phyloP scores from a whole-genome alignment of 2,329 filamentous ascomycete genomes.

The Tympanopsis confertula region DNA sequence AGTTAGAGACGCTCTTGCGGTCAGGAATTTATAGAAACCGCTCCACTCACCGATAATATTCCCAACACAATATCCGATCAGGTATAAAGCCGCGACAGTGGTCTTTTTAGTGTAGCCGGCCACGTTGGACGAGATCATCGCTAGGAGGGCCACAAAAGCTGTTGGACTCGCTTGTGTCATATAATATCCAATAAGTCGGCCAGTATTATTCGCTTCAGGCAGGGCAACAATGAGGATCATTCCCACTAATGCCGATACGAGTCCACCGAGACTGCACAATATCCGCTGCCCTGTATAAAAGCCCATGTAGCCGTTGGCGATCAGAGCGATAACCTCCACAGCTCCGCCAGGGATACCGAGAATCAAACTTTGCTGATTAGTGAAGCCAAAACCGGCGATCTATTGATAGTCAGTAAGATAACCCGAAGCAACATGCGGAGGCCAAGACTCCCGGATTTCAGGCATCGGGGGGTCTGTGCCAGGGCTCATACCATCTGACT shows the following conservation, averaged over 20 bases:
- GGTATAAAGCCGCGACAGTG: slow-evolving; percentile 39
- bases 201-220: slow-evolving; percentile 41
- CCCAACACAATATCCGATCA: slow-evolving; percentile 37
- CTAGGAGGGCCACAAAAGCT: slow-evolving; percentile 51
- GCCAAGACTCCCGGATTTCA: no score
- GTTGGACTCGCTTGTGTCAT: slow-evolving; percentile 48
- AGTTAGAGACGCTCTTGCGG: slow-evolving; percentile 1
- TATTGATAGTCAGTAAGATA: slow-evolving; percentile 6
- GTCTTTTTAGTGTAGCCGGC: slow-evolving; percentile 49
- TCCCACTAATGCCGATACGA: slow-evolving; percentile 42
- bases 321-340: slow-evolving; percentile 46
- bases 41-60: slow-evolving; percentile 39
- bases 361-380: slow-evolving; percentile 46
- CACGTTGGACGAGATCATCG: slow-evolving; percentile 50
- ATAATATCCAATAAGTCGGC: slow-evolving; percentile 54
- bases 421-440: no score
- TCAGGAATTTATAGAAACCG: slow-evolving; percentile 3
- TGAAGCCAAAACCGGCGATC: slow-evolving; percentile 55
- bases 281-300: slow-evolving; percentile 44
- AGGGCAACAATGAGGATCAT: slow-evolving; percentile 54
- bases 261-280: slow-evolving; percentile 37
- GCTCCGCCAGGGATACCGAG: slow-evolving; percentile 55
- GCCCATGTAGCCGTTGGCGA: slow-evolving; percentile 42
- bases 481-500: slow-evolving; percentile 36
- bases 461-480: no score